These are phyloP conservation scores for Jaltomata sinuosa DNA, from an alignment of 257 asterid genomes.

Conservation along the genomic window DNA sequence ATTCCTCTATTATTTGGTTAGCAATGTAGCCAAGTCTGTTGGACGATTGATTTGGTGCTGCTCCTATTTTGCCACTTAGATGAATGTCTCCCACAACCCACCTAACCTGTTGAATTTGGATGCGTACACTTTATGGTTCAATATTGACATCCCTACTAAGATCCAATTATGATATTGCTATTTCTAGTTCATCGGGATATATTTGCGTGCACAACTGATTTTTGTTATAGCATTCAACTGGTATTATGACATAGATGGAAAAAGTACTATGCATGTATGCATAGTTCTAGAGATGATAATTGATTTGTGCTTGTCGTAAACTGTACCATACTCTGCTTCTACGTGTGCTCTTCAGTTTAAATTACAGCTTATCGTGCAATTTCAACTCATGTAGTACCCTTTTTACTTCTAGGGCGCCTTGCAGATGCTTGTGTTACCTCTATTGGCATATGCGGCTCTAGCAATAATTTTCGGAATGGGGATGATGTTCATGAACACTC, in stretches of 20 bases:
- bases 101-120: neutral
- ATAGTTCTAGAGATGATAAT: neutral
- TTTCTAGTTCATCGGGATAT: neutral
- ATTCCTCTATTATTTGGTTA: neutral
- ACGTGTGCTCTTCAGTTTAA: neutral
- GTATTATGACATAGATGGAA: neutral
- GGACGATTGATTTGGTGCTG: neutral
- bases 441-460: neutral
- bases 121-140: neutral
- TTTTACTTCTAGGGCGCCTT: neutral
- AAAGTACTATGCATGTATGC: neutral
- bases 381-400: neutral
- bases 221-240: neutral
- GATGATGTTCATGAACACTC: neutral
- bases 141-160: neutral
- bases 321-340: neutral
- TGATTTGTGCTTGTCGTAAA: neutral
- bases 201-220: neutral
- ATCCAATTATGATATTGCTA: neutral
- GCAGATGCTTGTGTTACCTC: neutral
- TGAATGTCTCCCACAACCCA: neutral
- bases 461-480: neutral
- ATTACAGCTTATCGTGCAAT: neutral
- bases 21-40: neutral
- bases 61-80: neutral